phyloP scores from a whole-genome alignment of 371 early-diverging fungal species.

The Chytridium lagenaria region DNA sequence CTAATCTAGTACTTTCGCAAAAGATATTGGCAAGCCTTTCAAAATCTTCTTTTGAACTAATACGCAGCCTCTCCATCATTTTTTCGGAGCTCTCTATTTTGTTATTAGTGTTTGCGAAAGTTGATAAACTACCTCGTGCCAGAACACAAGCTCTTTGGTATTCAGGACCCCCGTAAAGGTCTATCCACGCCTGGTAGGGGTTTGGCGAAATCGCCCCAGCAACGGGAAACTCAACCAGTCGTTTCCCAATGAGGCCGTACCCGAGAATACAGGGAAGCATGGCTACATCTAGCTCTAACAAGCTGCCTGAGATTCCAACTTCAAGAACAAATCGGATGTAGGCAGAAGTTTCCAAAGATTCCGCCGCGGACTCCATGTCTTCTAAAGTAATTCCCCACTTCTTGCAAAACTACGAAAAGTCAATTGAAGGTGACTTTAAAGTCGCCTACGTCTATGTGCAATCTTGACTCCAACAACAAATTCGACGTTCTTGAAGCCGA shows the following conservation, averaged over 20 bases:
- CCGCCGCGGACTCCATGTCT: conserved; percentile 69
- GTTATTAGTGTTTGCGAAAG: no score
- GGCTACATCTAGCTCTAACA: conserved; percentile 78
- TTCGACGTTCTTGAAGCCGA: conserved; percentile 67
- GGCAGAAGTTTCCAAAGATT: conserved; percentile 77
- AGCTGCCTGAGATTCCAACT: conserved; percentile 70
- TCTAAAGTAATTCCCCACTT: conserved; percentile 72
- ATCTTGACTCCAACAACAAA: conserved; percentile 68
- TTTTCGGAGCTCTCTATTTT: no score
- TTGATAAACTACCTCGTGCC: background rate
- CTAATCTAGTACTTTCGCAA: background rate
- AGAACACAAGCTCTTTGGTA: conserved; percentile 63
- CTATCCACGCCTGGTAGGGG: conserved; percentile 83
- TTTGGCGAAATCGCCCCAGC: conserved; percentile 70
- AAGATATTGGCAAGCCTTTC: background rate
- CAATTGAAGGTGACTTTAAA: no score
- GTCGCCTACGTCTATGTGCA: conserved; percentile 71
- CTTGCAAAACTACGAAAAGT: conserved; percentile 73
- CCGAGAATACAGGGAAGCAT: conserved; percentile 83
- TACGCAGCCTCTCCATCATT: background rate
- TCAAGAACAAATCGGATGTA: conserved; percentile 85
- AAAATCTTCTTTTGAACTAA: background rate
- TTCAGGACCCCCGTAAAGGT: conserved; percentile 67
- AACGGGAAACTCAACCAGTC: conserved; percentile 69
- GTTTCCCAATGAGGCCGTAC: conserved; percentile 79